phyloP scores from a whole-genome alignment of 179 eudicot species.

The Heliamphora ciliata region DNA sequence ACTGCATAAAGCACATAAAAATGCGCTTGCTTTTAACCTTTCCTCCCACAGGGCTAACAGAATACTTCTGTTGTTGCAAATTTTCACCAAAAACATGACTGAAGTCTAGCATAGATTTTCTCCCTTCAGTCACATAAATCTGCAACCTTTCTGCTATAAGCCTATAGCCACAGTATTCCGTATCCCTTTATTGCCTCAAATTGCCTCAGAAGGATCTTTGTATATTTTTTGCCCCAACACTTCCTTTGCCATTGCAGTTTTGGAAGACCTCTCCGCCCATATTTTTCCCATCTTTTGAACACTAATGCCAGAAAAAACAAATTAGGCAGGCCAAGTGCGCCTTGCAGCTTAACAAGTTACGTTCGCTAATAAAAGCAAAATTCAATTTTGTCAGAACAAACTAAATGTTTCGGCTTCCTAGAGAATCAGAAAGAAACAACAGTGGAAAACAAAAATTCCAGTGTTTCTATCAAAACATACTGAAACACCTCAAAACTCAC shows the following conservation, averaged over 20 bases:
- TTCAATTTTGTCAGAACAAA: no score
- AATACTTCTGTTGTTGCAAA: background rate
- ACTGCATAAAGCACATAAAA: background rate
- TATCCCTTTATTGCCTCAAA: background rate
- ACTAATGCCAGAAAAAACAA: background rate
- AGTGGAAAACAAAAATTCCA: no score
- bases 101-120: background rate
- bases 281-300: background rate
- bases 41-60: background rate
- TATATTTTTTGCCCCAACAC: background rate
- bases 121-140: background rate
- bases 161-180: slow-evolving; percentile 1
- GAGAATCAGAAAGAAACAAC: no score
- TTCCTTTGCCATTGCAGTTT: background rate
- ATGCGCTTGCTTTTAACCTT: background rate
- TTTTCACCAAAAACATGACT: background rate
- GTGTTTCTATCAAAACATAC: no score
- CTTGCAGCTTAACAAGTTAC: background rate
- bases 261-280: background rate
- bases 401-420: no score
- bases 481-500: no score
- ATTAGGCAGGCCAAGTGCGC: background rate
- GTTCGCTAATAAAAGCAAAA: background rate
- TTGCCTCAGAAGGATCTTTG: background rate
- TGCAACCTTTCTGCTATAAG: slow-evolving; percentile 7